Conservation (phyloP, 108 stramenopile genomes). For the Skeletonema marinoi region DNA sequence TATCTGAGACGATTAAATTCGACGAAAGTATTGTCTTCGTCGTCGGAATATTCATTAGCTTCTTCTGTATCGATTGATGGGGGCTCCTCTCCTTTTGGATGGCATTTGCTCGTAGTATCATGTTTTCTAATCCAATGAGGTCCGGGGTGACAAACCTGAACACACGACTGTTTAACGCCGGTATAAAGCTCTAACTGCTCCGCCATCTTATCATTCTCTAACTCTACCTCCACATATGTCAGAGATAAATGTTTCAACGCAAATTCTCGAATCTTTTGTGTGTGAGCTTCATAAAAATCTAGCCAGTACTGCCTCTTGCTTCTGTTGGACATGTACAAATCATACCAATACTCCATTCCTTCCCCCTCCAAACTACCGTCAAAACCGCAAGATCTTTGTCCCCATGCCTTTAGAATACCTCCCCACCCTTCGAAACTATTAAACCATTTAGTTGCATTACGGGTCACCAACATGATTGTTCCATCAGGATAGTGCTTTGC, state of each 20-base stretch:
- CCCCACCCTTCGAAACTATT: conserved; percentile 13
- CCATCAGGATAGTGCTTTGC: conserved; percentile 32
- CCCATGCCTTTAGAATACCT: conserved; percentile 6
- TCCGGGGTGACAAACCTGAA: conserved; percentile 49
- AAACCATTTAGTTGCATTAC: conserved; percentile 20
- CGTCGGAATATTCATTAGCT: neutral
- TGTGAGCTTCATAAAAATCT: conserved; percentile 57
- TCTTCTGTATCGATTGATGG: neutral
- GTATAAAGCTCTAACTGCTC: conserved; percentile 45
- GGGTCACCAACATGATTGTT: conserved; percentile 32
- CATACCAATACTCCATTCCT: conserved; percentile 32
- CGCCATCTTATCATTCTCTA: conserved; percentile 45
- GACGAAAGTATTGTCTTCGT: neutral
- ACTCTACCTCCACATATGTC: conserved; percentile 55
- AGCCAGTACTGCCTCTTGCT: conserved; percentile 25
- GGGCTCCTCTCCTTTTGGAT: conserved; percentile 25
- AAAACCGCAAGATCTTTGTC: conserved; percentile 20
- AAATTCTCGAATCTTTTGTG: conserved; percentile 56
- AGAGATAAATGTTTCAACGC: conserved; percentile 49
- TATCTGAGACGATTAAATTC: too few species aligned
- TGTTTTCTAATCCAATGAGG: conserved; percentile 32
- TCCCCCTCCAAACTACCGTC: conserved; percentile 24
- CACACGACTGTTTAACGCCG: conserved; percentile 40
- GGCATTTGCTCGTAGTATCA: conserved; percentile 36
- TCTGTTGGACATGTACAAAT: neutral